Evolutionary conservation across 2,329 filamentous ascomycete species (phyloP).

Genomic region (Fusarium nodosum): DNA sequence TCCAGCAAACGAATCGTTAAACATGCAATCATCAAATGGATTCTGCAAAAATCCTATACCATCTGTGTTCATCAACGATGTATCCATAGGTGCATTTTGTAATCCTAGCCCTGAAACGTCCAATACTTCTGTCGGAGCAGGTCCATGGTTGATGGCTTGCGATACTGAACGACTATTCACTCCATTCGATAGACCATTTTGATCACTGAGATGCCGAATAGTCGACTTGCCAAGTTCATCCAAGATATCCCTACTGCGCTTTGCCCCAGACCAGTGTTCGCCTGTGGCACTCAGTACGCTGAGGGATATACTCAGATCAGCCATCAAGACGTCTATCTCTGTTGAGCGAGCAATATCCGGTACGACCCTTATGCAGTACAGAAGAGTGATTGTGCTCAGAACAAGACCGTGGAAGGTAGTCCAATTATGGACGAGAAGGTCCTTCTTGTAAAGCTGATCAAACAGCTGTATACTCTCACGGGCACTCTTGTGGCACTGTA

Average conservation of each 20-base stretch:
- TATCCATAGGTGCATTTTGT: background rate
- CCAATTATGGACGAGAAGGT: slow-evolving; percentile 63
- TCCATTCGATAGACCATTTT: background rate
- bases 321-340: slow-evolving; percentile 57
- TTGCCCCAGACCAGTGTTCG: slow-evolving; percentile 66
- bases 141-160: background rate
- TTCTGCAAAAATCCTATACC: slow-evolving; percentile 34
- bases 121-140: slow-evolving; percentile 15
- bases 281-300: slow-evolving; percentile 65
- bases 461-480: slow-evolving; percentile 58
- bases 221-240: slow-evolving; percentile 56
- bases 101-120: slow-evolving; percentile 9
- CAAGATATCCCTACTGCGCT: slow-evolving; percentile 60
- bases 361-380: slow-evolving; percentile 65
- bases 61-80: background rate
- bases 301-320: slow-evolving; percentile 58
- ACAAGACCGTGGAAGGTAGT: slow-evolving; percentile 64
- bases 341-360: slow-evolving; percentile 57
- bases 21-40: slow-evolving; percentile 47
- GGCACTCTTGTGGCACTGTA: slow-evolving; percentile 60
- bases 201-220: slow-evolving; percentile 49
- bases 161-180: background rate
- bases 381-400: slow-evolving; percentile 62
- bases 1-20: slow-evolving; percentile 48
- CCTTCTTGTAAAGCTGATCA: slow-evolving; percentile 59